Evolutionary conservation across 441 rosid genomes (phyloP).

Genomic region (Populus hybrid): DNA sequence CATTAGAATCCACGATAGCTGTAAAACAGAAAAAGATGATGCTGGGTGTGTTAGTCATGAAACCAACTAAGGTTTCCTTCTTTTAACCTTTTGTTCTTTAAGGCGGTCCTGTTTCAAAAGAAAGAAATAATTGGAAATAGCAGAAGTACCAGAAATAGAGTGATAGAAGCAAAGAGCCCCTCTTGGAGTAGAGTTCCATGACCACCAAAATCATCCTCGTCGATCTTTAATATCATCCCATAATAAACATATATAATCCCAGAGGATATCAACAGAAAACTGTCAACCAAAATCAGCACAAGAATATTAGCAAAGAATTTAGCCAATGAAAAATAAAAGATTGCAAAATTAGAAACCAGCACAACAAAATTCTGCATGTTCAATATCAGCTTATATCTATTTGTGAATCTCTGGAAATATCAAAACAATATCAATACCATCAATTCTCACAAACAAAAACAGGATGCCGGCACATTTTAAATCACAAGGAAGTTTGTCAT

Average conservation of each 20-base stretch:
- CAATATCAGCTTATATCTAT: neutral
- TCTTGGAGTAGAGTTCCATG: slow-evolving; percentile 92
- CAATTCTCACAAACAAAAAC: neutral
- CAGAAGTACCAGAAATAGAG: slow-evolving; percentile 67
- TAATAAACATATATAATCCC: slow-evolving; percentile 81
- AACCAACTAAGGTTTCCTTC: neutral
- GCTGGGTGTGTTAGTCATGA: slow-evolving; percentile 18
- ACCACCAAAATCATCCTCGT: slow-evolving; percentile 90
- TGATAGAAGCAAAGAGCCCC: slow-evolving; percentile 78
- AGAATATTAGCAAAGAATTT: slow-evolving; percentile 4
- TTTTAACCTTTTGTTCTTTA: neutral
- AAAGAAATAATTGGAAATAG: neutral
- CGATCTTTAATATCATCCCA: slow-evolving; percentile 70
- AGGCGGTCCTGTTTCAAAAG: neutral
- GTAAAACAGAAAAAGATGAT: slow-evolving; percentile 26
- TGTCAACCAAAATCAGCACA: slow-evolving; percentile 27
- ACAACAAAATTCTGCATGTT: neutral
- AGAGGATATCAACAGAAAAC: slow-evolving; percentile 73
- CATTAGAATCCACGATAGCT: slow-evolving; percentile 92
- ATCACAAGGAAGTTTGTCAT: neutral
- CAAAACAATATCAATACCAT: neutral
- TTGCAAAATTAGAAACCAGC: neutral
- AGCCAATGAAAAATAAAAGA: neutral
- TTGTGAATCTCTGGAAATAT: neutral
- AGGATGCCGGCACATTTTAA: neutral